phyloP scores from a whole-genome alignment of 2,329 filamentous ascomycete genomes.

The Lachnellula suecica region DNA sequence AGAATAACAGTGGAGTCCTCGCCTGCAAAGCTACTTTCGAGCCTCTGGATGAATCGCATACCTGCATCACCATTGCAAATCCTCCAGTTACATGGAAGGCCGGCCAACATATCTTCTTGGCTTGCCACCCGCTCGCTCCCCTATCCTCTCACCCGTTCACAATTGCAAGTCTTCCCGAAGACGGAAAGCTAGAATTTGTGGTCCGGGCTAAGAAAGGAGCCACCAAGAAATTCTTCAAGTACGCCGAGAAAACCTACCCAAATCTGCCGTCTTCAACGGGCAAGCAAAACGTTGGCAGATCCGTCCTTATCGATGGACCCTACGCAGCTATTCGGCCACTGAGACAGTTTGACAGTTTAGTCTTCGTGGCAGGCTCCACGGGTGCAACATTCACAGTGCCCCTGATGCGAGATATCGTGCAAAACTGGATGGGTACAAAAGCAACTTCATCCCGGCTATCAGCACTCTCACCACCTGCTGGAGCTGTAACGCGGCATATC shows the following conservation, averaged over 20 bases:
- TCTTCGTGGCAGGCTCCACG: conserved; percentile 59
- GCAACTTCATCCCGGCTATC: conserved; percentile 26
- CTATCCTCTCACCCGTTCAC: conserved; percentile 66
- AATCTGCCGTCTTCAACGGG: conserved; percentile 21
- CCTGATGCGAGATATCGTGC: conserved; percentile 74
- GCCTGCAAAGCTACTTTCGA: conserved; percentile 44
- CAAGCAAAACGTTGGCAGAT: conserved; percentile 27
- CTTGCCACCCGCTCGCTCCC: conserved; percentile 54
- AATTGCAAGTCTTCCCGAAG: conserved; percentile 54
- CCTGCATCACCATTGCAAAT: conserved; percentile 53
- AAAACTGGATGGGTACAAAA: conserved; percentile 36
- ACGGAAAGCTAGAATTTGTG: conserved; percentile 55
- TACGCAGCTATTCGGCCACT: conserved; percentile 51
- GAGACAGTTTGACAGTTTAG: conserved; percentile 58
- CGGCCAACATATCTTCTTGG: conserved; percentile 63
- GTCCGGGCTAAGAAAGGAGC: conserved; percentile 53
- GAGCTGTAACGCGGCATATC: conserved; percentile 45
- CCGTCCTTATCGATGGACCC: conserved; percentile 52
- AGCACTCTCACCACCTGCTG: conserved; percentile 15
- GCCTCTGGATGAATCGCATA: conserved; percentile 53
- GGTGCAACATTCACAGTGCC: conserved; percentile 80
- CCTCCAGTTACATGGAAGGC: conserved; percentile 57
- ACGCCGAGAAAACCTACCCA: conserved; percentile 43
- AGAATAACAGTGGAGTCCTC: conserved; percentile 31
- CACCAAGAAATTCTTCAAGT: conserved; percentile 48